Base-by-base conservation (phyloP, 2,329 filamentous ascomycete genomes). In the Aspergillus quadricinctus region DNA sequence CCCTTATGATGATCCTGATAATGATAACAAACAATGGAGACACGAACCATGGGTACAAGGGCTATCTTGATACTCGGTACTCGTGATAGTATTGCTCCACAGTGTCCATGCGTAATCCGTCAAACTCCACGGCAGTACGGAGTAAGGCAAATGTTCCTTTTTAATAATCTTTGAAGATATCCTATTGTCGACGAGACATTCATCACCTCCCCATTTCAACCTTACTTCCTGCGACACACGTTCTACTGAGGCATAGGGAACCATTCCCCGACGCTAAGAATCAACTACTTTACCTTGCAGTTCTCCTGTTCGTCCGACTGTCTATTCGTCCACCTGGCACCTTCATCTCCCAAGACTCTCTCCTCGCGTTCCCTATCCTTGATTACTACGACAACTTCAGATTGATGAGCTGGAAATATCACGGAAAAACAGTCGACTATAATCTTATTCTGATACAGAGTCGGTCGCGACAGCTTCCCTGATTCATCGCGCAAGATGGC, bases 401-500 rank as follows among this genome's bases (percentile, higher is more conserved):
- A 27, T 46, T 46, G 21, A 27, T 23, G 43, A 23, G 21, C 6
- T 46, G 9, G n/a, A 6, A 11, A 6, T 10, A 23, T 46, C 43
- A 11, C 43, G 21, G 3, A 46, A 37, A 17, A 31, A 4, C 7
- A 45, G 7, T 45, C 41, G 11, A 46, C 17, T 11, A 23, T 23
- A 23, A 46, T 46, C 4, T 46, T 27, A 46, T 46, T 46, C 8
- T 46, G 21, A 46, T 46, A 46, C 17, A 23, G 19, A 27, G 21
- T 23, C 23, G 1, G 11, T 23, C 23, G 43, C 43, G 23, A 27
- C 43, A 23, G 43, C 31, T 37, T 46, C 43, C 21, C 43, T 25
- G 6, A 11, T 46, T 45, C n/a, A 11, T 14, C 23, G 43, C 48
- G 48, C 49, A 60, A 46, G 46, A 93, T 93, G 90, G 85, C 89